Conservation (phyloP, 345 rosid species). For the Syzygium jambos region DNA sequence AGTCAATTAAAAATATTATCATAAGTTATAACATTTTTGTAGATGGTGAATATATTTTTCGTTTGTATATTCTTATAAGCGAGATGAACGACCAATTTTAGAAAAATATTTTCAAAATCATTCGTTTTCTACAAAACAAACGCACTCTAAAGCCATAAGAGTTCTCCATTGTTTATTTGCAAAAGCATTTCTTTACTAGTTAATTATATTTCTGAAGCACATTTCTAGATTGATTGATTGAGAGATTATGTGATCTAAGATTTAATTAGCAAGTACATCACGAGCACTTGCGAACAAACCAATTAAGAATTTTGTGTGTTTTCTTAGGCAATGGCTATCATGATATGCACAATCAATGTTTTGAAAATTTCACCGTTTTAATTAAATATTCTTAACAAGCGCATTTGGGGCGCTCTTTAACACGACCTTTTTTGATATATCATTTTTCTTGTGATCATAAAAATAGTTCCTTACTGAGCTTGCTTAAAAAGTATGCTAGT, state of each 20-base stretch:
- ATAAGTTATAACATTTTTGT: neutral
- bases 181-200: neutral
- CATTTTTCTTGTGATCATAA: neutral
- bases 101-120: neutral
- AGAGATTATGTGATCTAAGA: neutral
- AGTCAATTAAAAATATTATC: neutral
- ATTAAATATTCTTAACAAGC: neutral
- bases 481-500: neutral
- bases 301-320: neutral
- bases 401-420: neutral
- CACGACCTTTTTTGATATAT: neutral
- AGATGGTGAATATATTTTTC: neutral
- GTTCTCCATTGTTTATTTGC: neutral
- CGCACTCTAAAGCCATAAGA: neutral
- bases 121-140: neutral
- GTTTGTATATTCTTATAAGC: accelerated
- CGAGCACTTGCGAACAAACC: neutral
- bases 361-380: neutral
- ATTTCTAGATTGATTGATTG: neutral
- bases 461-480: neutral
- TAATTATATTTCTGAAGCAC: neutral
- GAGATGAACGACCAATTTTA: neutral
- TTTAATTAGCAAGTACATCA: neutral
- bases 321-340: neutral
- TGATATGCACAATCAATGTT: neutral